Evolutionary conservation across 2,329 filamentous ascomycete genomes (phyloP), one percentile per base, ranked within the genome.

Genomic region (Scopulariopsis brevicaulis): DNA sequence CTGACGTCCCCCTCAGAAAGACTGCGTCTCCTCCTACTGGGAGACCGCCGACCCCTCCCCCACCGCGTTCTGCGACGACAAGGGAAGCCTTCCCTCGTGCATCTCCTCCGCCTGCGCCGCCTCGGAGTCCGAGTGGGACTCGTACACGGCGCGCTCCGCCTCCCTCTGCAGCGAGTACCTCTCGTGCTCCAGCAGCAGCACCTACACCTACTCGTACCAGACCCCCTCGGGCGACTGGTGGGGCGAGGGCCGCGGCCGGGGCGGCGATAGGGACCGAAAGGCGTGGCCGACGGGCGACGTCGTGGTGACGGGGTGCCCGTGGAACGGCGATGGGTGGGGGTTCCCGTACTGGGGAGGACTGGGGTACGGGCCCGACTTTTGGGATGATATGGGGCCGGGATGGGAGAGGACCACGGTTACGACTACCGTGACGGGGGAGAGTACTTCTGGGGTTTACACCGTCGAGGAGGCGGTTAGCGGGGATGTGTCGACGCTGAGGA

Each of bases 21-120:
- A 62, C 51, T 64, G 65, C 57, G 63, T 64, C 54, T 65, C 65
- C 6, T 65, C 64, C 24, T 63, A 64, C 63, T 66, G 62, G 61
- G 57, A 57, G n/a, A 63, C 63, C 4, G 62, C 63, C 11, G 60
- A 62, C 18, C 62, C 61, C 10, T 62, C 62, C 3, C 65, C 65
- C 37, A 48, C 61, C 15, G 63, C 64, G 20, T 63, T 64, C 52
- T 66, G 65, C 60, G 56, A 59, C 52, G 53, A 56, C 25, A 58
- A 54, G 22, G 56, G 60, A 14, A 52, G 32, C 8, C 58, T 66
- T 20, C 60, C 55, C n/a, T 56, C 59, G 46, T 66, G 65, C 58
- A 58, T 66, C n/a, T 54, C 57, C 24, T 61, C 62, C 25, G 62
- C 63, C 40, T 65, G 64, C 62, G 58, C 63, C n/a, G 57, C 56